These are phyloP conservation scores for Sanguinoderma infundibulare DNA, from an alignment of 1,284 basidiomycete genomes.

Conservation along the genomic window DNA sequence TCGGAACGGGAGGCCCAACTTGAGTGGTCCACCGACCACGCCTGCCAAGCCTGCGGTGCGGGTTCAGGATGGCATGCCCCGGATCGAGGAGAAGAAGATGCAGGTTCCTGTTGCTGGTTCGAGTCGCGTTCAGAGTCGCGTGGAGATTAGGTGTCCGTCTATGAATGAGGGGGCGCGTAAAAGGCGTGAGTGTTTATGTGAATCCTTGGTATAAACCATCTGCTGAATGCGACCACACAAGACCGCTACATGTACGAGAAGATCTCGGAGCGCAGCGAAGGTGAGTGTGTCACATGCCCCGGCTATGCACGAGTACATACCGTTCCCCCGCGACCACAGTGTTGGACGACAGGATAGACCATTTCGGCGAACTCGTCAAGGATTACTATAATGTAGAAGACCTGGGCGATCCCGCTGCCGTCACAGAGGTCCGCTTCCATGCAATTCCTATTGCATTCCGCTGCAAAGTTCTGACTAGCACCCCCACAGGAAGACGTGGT, in stretches of 20 bases:
- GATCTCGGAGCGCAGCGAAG: constrained; percentile 79
- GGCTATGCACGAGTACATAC: neutral
- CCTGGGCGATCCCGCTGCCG: constrained; percentile 76
- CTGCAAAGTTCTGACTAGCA: neutral
- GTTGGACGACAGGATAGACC: constrained; percentile 86
- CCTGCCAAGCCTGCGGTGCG: constrained; percentile 15
- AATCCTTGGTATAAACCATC: neutral
- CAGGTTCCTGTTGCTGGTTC: constrained; percentile 25
- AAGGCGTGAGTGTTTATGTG: constrained; percentile 48
- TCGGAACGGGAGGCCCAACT: constrained; percentile 23
- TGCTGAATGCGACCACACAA: constrained; percentile 31
- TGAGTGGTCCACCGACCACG: neutral
- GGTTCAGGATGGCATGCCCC: constrained; percentile 21
- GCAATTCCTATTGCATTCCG: constrained; percentile 14
- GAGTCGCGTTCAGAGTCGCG: constrained; percentile 47
- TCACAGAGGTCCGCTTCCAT: constrained; percentile 66
- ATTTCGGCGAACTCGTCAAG: constrained; percentile 75
- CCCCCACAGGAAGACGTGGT: constrained; percentile 66
- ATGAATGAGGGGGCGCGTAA: constrained; percentile 46
- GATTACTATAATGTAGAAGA: constrained; percentile 73
- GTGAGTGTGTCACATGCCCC: constrained; percentile 43
- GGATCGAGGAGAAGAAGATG: constrained; percentile 36
- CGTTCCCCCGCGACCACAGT: constrained; percentile 44
- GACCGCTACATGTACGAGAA: constrained; percentile 96
- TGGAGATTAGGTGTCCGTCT: constrained; percentile 50